Percentiles rank a stretch among this genome's conserved stretches.
These are phyloP conservation scores for Tetragonia tetragonoides DNA, from an alignment of 148 eudicot species.

Conservation along the genomic window DNA sequence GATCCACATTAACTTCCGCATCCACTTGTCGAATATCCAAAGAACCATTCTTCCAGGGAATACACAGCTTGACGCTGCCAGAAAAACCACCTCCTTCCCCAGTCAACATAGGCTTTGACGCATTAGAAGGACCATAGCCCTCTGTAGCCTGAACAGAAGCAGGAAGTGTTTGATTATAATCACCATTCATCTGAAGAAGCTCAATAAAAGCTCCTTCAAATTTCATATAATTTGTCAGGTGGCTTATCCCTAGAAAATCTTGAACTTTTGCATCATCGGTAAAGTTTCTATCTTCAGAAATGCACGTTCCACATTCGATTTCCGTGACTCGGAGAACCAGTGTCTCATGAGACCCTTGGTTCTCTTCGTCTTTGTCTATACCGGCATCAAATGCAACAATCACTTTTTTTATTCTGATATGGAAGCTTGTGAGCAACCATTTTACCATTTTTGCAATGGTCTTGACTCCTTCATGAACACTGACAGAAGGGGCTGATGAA, in stretches of 20 bases:
- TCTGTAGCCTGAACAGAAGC: slow-evolving; percentile 34
- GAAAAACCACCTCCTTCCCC: slow-evolving; percentile 76
- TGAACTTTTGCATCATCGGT: slow-evolving; percentile 25
- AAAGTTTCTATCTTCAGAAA: slow-evolving; percentile 49
- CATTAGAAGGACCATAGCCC: slow-evolving; percentile 33
- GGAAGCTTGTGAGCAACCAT: slow-evolving; percentile 84
- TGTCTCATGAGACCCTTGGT: slow-evolving; percentile 38
- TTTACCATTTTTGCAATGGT: slow-evolving; percentile 87
- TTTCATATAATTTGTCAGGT: slow-evolving; percentile 63
- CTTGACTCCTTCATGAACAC: slow-evolving; percentile 95
- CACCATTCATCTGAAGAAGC: slow-evolving; percentile 57
- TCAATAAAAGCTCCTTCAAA: slow-evolving; percentile 79
- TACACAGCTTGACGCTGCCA: slow-evolving; percentile 64
- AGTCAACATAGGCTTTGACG: slow-evolving; percentile 51
- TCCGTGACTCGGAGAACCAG: slow-evolving; percentile 74
- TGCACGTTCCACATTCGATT: slow-evolving; percentile 69
- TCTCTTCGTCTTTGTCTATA: slow-evolving; percentile 32
- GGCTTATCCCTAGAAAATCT: slow-evolving; percentile 57
- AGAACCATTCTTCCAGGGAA: slow-evolving; percentile 91
- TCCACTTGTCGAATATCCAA: slow-evolving; percentile 84
- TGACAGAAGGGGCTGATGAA: slow-evolving; percentile 30
- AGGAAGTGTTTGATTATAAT: slow-evolving; percentile 28
- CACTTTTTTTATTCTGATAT: slow-evolving; percentile 57
- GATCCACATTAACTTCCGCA: slow-evolving; percentile 67
- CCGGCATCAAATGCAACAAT: slow-evolving; percentile 77